A percentile compares a stretch with the other conserved stretches of the same genome.
phyloP scores from a whole-genome alignment of 352 stramenopile genomes.

The Pilasporangium apinafurcum region DNA sequence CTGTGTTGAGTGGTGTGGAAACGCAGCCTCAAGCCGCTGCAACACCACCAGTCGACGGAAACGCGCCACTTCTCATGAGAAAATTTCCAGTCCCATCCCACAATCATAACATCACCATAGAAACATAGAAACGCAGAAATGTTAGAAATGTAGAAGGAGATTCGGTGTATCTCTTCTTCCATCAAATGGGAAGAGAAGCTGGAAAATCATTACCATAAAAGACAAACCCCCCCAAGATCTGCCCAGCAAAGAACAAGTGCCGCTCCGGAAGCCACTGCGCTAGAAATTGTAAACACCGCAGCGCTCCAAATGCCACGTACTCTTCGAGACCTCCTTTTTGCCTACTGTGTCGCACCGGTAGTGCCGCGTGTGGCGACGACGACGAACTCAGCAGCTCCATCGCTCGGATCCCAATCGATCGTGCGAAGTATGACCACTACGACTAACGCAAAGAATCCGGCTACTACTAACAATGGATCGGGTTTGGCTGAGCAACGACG shows the following conservation, averaged over 20 bases:
- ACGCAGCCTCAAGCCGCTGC: constrained; percentile 20
- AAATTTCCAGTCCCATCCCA: too few relatives aligned
- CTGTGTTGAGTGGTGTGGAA: constrained; percentile 5
- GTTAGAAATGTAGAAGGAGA: background rate
- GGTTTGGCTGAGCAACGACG: too few relatives aligned
- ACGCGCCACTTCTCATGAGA: constrained; percentile 45
- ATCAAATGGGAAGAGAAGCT: constrained; percentile 4
- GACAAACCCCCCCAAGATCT: constrained; percentile 30
- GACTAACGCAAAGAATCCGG: too few relatives aligned
- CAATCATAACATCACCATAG: background rate
- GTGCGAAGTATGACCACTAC: too few relatives aligned
- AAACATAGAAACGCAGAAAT: constrained; percentile 4
- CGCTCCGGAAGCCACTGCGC: constrained; percentile 32
- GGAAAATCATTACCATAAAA: constrained; percentile 59
- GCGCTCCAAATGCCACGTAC: constrained; percentile 29
- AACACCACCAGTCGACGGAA: constrained; percentile 32
- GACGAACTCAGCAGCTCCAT: too few relatives aligned
- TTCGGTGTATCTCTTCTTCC: background rate
- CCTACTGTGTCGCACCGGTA: constrained; percentile 24
- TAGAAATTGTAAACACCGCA: constrained; percentile 14
- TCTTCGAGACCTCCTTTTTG: constrained; percentile 43
- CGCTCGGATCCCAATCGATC: too few relatives aligned
- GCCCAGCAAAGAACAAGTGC: constrained; percentile 12
- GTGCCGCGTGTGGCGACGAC: too few relatives aligned
- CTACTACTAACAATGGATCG: too few relatives aligned